These are phyloP conservation scores for fission yeast (Schizosaccharomyces pombe) DNA, from an alignment of 805 yeast genomes.

Conservation along the genomic window ASM294v3 CU329670.1:3562001-3562500, in stretches of 20 bases:
- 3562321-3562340: constrained; percentile 33
- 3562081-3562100: constrained; percentile 28
- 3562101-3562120: constrained; percentile 23
- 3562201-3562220: constrained; percentile 14
- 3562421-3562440: constrained; percentile 34
- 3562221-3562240: constrained; percentile 22
- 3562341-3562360: constrained; percentile 45
- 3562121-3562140: constrained; percentile 33
- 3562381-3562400: constrained; percentile 20
- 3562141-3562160: constrained; percentile 32
- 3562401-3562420: constrained; percentile 15
- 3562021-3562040: constrained; percentile 38
- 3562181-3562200: constrained; percentile 22
- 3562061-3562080: constrained; percentile 24
- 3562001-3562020: constrained; percentile 29
- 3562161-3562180: constrained; percentile 19
- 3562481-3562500: constrained; percentile 32
- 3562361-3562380: constrained; percentile 34
- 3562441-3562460: constrained; percentile 40
- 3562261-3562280: constrained; percentile 23
- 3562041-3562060: constrained; percentile 36
- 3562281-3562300: constrained; percentile 27
- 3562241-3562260: constrained; percentile 19
- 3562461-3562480: constrained; percentile 30
- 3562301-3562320: constrained; percentile 19